A percentile compares a stretch with the other conserved stretches of the same genome.
Evolutionary conservation across 2,329 filamentous ascomycete genomes (phyloP).

Genomic region (Cladosporium halotolerans): DNA sequence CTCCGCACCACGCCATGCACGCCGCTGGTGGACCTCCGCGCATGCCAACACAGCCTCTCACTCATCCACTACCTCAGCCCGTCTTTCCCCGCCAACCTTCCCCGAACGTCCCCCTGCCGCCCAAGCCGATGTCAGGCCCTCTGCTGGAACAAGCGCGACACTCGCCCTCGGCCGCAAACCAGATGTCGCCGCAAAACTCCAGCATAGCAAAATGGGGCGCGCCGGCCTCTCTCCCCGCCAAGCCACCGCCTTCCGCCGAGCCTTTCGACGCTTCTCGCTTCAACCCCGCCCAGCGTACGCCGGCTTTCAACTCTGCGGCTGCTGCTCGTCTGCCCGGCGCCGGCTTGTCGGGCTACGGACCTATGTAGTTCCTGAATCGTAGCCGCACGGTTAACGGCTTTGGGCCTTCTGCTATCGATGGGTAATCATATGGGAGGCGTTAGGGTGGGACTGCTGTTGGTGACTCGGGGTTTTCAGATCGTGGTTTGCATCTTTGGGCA

Average conservation of each 20-base stretch:
- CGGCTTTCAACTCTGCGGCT: constrained; percentile 13
- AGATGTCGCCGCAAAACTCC: constrained; percentile 12
- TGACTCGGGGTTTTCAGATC: too few relatives aligned
- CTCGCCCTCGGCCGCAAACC: constrained; percentile 19
- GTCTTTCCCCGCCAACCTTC: constrained; percentile 32
- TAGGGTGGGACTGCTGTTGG: too few relatives aligned
- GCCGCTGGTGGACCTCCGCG: constrained; percentile 1
- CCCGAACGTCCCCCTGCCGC: constrained; percentile 28
- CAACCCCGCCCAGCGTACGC: constrained; percentile 11
- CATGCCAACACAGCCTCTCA: constrained; percentile 21
- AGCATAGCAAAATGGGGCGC: constrained; percentile 53
- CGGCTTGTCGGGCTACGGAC: constrained; percentile 14
- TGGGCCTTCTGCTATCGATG: background rate
- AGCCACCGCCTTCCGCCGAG: constrained; percentile 44
- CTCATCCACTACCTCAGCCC: constrained; percentile 33
- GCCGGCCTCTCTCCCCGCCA: constrained; percentile 48
- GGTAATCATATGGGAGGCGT: too few relatives aligned
- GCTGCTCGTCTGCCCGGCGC: constrained; percentile 11
- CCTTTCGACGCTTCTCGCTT: constrained; percentile 17
- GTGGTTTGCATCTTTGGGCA: too few relatives aligned
- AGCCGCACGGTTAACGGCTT: background rate
- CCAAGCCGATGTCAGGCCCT: constrained; percentile 20
- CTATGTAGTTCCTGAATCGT: constrained; percentile 14
- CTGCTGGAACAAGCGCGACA: constrained; percentile 23
- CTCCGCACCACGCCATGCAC: constrained; percentile 15